Evolutionary conservation across 2,329 filamentous ascomycete genomes (phyloP).

Genomic region (Trichoderma koningii): DNA sequence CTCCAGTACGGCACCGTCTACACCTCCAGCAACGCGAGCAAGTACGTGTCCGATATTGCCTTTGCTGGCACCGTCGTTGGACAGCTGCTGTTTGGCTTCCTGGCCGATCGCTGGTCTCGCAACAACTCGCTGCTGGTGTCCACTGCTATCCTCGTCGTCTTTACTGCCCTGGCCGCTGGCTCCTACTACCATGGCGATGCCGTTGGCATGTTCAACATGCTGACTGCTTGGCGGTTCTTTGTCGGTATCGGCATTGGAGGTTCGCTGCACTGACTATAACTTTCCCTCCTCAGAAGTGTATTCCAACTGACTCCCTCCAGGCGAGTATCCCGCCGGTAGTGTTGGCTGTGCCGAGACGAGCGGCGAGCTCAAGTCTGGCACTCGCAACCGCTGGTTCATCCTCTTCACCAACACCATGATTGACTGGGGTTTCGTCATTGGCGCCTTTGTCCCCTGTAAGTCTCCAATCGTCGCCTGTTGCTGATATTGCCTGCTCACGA

Average conservation of each 20-base stretch:
- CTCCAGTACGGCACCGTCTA: slow-evolving; percentile 72
- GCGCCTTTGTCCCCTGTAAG: slow-evolving; percentile 70
- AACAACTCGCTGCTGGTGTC: slow-evolving; percentile 79
- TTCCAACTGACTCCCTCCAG: slow-evolving; percentile 30
- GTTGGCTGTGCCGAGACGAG: slow-evolving; percentile 84
- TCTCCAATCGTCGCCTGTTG: neutral
- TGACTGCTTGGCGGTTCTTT: slow-evolving; percentile 85
- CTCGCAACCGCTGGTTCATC: slow-evolving; percentile 88
- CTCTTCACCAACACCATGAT: slow-evolving; percentile 89
- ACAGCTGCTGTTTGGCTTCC: slow-evolving; percentile 77
- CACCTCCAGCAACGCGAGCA: slow-evolving; percentile 65
- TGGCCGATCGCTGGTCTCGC: slow-evolving; percentile 81
- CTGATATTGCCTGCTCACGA: neutral
- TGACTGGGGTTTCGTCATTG: slow-evolving; percentile 78
- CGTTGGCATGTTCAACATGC: slow-evolving; percentile 70
- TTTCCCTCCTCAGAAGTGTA: neutral
- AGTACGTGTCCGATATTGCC: slow-evolving; percentile 78
- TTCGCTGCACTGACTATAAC: slow-evolving; percentile 37
- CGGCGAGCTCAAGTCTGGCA: slow-evolving; percentile 76
- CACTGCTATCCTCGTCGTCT: slow-evolving; percentile 81
- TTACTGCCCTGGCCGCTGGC: slow-evolving; percentile 76
- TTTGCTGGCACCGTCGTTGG: slow-evolving; percentile 86
- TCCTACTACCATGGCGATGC: slow-evolving; percentile 72
- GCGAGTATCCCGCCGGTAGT: slow-evolving; percentile 79
- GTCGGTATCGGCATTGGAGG: slow-evolving; percentile 76